phyloP scores from a whole-genome alignment of 2,329 filamentous ascomycete genomes.

The Eutypa lata region DNA sequence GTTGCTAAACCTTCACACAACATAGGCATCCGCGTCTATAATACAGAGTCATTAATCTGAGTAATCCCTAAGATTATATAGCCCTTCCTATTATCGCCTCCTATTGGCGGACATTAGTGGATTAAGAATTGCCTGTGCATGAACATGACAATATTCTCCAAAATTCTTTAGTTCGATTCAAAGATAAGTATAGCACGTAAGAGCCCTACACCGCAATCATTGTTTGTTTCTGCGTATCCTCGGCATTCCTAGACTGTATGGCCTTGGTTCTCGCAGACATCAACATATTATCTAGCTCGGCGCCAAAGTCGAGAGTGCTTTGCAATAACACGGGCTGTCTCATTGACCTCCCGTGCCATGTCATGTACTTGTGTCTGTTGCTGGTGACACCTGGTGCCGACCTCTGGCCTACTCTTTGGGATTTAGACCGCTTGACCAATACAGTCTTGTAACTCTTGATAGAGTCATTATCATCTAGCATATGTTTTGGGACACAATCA shows the following conservation, averaged over 20 bases:
- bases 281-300: slow-evolving; percentile 15
- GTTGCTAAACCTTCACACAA: too few relatives aligned
- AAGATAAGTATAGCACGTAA: background rate
- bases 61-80: too few relatives aligned
- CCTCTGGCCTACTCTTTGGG: background rate
- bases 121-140: too few relatives aligned
- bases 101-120: too few relatives aligned
- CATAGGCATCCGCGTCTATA: too few relatives aligned
- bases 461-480: slow-evolving; percentile 20
- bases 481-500: slow-evolving; percentile 24
- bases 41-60: too few relatives aligned
- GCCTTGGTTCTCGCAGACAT: background rate
- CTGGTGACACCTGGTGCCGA: background rate
- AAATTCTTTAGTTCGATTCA: background rate
- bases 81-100: too few relatives aligned
- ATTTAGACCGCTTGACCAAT: slow-evolving; percentile 5
- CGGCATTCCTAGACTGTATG: background rate
- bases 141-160: too few relatives aligned
- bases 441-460: slow-evolving; percentile 3
- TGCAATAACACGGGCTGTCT: slow-evolving; percentile 10
- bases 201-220: background rate
- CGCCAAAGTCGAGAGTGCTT: slow-evolving; percentile 16
- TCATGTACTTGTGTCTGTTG: slow-evolving; percentile 12
- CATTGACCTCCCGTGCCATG: slow-evolving; percentile 16
- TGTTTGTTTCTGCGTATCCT: background rate